Evolutionary conservation across 306 rosid species (phyloP), one percentile per base, ranked within the genome.

Genomic region (Cicer judaicum): DNA sequence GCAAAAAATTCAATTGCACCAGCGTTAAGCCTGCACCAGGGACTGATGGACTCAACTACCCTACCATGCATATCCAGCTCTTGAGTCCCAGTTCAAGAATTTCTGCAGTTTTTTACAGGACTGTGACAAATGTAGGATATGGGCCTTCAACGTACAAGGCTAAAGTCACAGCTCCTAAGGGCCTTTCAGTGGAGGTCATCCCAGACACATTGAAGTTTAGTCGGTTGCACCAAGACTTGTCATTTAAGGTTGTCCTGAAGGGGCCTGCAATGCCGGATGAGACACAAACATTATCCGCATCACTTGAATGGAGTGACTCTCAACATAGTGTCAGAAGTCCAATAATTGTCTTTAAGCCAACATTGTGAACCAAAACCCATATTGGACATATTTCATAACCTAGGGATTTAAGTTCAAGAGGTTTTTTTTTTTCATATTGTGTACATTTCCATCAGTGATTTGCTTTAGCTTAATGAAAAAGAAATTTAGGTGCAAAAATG

Each of bases 11-110:
- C 66, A 78, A 64, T 42, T 93, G 97, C 83, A 7, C 85, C 24
- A 44, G n/a, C 34, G 13, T 77, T 16, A 73, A 69, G 42, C 77
- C 43, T 3, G 66, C 89, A 4, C 57, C 1, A 11, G 92, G 98
- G 75, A 70, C 81, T 0, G 98, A 91, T 64, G 98, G 96, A 52
- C 80, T 93, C 78, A 91, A 91, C 86, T 93, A 91, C 87, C 97
- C 97, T n/a, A 75, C 84, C 62, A 84, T 93, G 93, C 88, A 81
- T 76, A 2, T 65, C 38, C 85, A 77, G 60, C 80, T 87, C 9
- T 5, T 0, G 5, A n/a, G 5, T 19, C 15, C 59, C 5, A 59
- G 50, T 34, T 76, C 87, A 2, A 43, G 29, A 7, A 74, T 89
- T 69, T 74, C 88, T 1, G 93, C 90, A 4, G 84, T 86, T 46